These are phyloP conservation scores for Acmispon strigosus DNA, from an alignment of 306 rosid species.

Conservation along the genomic window DNA sequence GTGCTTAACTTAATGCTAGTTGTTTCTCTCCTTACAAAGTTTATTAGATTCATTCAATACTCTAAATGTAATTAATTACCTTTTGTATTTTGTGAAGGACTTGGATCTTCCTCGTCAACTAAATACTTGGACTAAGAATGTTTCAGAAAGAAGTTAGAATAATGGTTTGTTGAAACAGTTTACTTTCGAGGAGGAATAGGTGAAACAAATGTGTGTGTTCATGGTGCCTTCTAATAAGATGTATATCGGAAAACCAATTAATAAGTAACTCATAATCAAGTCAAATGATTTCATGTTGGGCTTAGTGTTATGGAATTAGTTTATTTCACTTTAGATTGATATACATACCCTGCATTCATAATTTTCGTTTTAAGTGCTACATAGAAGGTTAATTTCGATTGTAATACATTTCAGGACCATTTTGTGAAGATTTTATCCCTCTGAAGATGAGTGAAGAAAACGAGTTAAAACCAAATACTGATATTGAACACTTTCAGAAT, in stretches of 20 bases:
- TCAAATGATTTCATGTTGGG: conserved; percentile 2
- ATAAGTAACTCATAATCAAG: not conserved
- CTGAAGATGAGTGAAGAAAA: conserved; percentile 57
- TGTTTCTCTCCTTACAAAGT: not conserved
- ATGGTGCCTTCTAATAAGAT: not conserved
- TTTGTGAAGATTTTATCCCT: conserved; percentile 27
- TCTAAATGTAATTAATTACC: not conserved
- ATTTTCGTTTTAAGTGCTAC: not conserved
- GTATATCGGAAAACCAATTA: not conserved
- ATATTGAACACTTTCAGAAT: conserved; percentile 46
- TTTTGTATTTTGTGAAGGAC: not conserved
- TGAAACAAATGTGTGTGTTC: not conserved
- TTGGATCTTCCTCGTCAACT: not conserved
- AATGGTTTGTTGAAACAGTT: not conserved
- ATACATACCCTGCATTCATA: not conserved
- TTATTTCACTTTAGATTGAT: not conserved
- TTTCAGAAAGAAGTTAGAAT: not conserved
- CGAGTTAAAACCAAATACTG: conserved; percentile 49
- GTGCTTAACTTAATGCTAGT: not conserved
- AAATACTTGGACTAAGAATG: not conserved
- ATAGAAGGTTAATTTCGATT: conserved; percentile 29
- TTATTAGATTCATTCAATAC: not conserved
- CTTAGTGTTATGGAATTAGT: not conserved
- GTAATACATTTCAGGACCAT: conserved; percentile 46
- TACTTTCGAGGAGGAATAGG: not conserved